phyloP scores from a whole-genome alignment of 1,284 basidiomycete species.

The Trichosporon sp. region DNA sequence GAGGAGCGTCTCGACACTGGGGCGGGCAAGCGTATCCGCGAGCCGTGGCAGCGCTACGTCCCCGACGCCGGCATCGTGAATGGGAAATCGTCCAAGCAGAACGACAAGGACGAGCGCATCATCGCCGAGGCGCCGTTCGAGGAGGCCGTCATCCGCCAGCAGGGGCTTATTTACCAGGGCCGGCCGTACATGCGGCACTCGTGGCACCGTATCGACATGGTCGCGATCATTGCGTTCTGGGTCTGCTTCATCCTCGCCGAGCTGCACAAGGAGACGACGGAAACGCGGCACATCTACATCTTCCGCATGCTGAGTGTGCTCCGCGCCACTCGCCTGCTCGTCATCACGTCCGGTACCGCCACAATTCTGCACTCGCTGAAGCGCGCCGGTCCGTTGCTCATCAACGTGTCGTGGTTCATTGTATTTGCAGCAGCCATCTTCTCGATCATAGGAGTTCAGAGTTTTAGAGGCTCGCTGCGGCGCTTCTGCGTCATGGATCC shows the following conservation, averaged over 20 bases:
- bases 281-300: conserved; percentile 72
- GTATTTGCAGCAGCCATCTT: conserved; percentile 87
- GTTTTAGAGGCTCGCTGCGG: conserved; percentile 80
- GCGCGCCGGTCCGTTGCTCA: conserved; percentile 80
- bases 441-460: conserved; percentile 86
- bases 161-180: conserved; percentile 47
- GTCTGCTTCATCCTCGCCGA: conserved; percentile 72
- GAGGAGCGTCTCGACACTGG: conserved; percentile 12
- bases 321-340: conserved; percentile 77
- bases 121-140: conserved; percentile 59
- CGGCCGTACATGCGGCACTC: conserved; percentile 86
- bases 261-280: conserved; percentile 66
- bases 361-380: conserved; percentile 95
- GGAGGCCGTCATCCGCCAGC: conserved; percentile 58
- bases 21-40: conserved; percentile 14
- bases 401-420: conserved; percentile 87
- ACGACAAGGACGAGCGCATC: conserved; percentile 14
- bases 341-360: conserved; percentile 88
- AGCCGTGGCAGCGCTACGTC: conserved; percentile 21
- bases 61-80: conserved; percentile 3
- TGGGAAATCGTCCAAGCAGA: conserved; percentile 24
- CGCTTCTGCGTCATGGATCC: conserved; percentile 61
- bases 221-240: conserved; percentile 67
- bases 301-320: conserved; percentile 90
- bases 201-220: conserved; percentile 88